Evolutionary conservation across 768 basidiomycete species (phyloP), one percentile per base, ranked within the genome.

Genomic region (Tricholomella constricta): DNA sequence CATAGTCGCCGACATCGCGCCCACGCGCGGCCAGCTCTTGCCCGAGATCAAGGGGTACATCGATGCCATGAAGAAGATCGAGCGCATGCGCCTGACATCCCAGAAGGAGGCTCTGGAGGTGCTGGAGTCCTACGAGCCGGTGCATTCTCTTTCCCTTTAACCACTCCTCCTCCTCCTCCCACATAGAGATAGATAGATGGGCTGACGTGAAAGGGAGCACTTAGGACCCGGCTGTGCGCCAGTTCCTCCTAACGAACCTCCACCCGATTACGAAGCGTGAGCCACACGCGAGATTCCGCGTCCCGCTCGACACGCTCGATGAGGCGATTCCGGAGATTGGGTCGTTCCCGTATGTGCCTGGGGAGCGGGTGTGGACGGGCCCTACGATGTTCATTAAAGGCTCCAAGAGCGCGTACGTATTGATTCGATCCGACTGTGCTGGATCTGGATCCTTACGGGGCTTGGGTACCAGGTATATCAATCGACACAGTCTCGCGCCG

Each of bases 221-320:
- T 9, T 10, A 94, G 92, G 83, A 89, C 44, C 70, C 85, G 1
- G 68, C 73, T 41, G 76, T 88, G 19, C 83, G 89, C 17, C 82
- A 86, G 19, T 95, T 93, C 72, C 74, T 95, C 20, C 73, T 94
- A 29, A 94, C 93, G 8, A 95, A 95, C 70, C 76, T 91, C 25
- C 64, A 78, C 15, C 69, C 74, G 19, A 50, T 66, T 3, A 58
- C 63, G 15, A 26, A 25, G 26, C 29, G 66, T 45, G 56, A 67
- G 25, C 61, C 71, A 45, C 51, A 63, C 54, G 66, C 85, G 15
- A 75, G 72, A 46, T 93, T 93, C 69, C 82, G 83, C 9, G 74
- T 94, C 23, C 91, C 93, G 0, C 68, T 93, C 2, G 71, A 80
- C 17, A 81, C 85, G 40, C 72, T 94, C 25, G 73, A 72, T 3